Percentiles rank a stretch among this genome's conserved stretches.
Conservation (phyloP, 1,139 yeast genomes). For the Taphrina sp. region DNA sequence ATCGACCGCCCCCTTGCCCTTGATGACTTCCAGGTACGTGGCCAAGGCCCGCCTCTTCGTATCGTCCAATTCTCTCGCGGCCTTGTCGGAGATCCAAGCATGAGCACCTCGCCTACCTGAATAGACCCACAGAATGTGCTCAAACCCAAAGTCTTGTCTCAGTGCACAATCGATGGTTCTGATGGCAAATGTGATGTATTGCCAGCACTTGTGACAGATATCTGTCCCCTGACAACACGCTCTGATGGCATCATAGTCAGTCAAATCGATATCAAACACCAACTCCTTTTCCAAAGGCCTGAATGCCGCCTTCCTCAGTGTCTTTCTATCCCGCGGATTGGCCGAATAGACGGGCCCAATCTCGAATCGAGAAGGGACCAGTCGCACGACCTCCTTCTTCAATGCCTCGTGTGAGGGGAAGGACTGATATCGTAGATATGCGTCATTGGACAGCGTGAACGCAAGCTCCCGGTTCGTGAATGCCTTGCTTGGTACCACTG, state of each 20-base stretch:
- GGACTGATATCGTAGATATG: slow-evolving; percentile 86
- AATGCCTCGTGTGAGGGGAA: slow-evolving; percentile 67
- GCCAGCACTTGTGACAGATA: slow-evolving; percentile 92
- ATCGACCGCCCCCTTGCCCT: slow-evolving; percentile 55
- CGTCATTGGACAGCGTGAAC: slow-evolving; percentile 71
- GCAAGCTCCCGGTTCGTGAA: slow-evolving; percentile 93
- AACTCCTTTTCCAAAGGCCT: slow-evolving; percentile 81
- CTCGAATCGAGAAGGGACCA: slow-evolving; percentile 90
- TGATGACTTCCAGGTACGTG: slow-evolving; percentile 76
- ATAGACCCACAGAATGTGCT: slow-evolving; percentile 87
- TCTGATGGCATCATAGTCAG: slow-evolving; percentile 90
- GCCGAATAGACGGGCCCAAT: slow-evolving; percentile 88
- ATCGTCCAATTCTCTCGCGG: slow-evolving; percentile 77
- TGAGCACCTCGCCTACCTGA: slow-evolving; percentile 99
- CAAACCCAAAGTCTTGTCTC: slow-evolving; percentile 84
- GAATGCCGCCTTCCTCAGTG: slow-evolving; percentile 74
- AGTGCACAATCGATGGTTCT: slow-evolving; percentile 69
- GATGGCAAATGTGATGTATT: slow-evolving; percentile 83
- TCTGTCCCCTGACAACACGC: slow-evolving; percentile 87
- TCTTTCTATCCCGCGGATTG: slow-evolving; percentile 80
- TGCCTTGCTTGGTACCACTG: slow-evolving; percentile 60
- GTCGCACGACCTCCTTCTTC: slow-evolving; percentile 64
- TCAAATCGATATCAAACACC: slow-evolving; percentile 95
- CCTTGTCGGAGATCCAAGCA: slow-evolving; percentile 91
- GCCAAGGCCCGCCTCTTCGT: slow-evolving; percentile 70